A percentile compares a stretch with the other conserved stretches of the same genome.
These are phyloP conservation scores for Nothophaeocryptopus gaeumannii DNA, from an alignment of 2,329 filamentous ascomycete genomes.

Conservation along the genomic window DNA sequence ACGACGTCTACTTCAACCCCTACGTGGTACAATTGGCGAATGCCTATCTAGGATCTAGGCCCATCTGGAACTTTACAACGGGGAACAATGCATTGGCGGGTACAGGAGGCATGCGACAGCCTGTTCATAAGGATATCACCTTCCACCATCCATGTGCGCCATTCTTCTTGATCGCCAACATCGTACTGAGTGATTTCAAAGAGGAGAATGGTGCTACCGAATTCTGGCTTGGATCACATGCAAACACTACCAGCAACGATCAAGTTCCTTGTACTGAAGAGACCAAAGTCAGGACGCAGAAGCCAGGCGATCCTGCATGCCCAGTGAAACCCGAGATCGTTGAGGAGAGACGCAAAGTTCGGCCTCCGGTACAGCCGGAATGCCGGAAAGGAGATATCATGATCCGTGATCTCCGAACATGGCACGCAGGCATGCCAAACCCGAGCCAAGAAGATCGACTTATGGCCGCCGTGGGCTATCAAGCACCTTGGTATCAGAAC, in stretches of 20 bases:
- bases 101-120: slow-evolving; percentile 45
- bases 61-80: slow-evolving; percentile 43
- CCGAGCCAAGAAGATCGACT: slow-evolving; percentile 36
- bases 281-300: slow-evolving; percentile 34
- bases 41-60: slow-evolving; percentile 42
- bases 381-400: slow-evolving; percentile 56
- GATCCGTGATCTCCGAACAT: slow-evolving; percentile 58
- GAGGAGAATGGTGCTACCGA: slow-evolving; percentile 56
- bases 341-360: slow-evolving; percentile 36
- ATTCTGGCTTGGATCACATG: slow-evolving; percentile 58
- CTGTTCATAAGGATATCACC: slow-evolving; percentile 59
- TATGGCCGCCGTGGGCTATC: slow-evolving; percentile 30
- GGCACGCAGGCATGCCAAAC: slow-evolving; percentile 64
- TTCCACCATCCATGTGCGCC: slow-evolving; percentile 55
- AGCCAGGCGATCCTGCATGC: slow-evolving; percentile 40
- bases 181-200: slow-evolving; percentile 52
- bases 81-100: slow-evolving; percentile 41
- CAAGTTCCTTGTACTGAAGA: slow-evolving; percentile 54
- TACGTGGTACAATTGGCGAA: slow-evolving; percentile 43
- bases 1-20: slow-evolving; percentile 44
- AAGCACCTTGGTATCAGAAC: slow-evolving; percentile 23
- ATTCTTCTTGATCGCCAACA: slow-evolving; percentile 55
- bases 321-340: slow-evolving; percentile 47
- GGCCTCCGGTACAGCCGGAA: slow-evolving; percentile 50
- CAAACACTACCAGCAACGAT: slow-evolving; percentile 29